Conservation (phyloP, 1,284 basidiomycete species). For the Boletus sp. region DNA sequence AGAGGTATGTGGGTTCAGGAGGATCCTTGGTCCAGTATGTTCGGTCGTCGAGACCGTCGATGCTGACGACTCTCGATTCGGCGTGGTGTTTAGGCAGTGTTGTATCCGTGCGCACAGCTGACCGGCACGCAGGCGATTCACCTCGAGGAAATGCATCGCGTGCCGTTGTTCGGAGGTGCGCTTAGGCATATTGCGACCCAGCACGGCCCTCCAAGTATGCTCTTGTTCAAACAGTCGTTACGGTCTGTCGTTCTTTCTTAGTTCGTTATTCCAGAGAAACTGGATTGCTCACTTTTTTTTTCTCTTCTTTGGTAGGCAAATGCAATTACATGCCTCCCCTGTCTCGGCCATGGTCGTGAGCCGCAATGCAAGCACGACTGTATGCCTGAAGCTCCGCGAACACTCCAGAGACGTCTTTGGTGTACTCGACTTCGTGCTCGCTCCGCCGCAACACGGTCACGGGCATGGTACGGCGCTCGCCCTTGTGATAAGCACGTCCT, state of each 20-base stretch:
- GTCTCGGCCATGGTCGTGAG: constrained; percentile 22
- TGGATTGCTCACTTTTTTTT: not conserved
- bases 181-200: constrained; percentile 19
- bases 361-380: constrained; percentile 17
- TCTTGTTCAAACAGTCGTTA: constrained; percentile 23
- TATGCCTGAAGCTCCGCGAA: constrained; percentile 23
- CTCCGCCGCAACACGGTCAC: not conserved
- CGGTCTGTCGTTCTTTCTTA: constrained; percentile 15
- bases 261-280: not conserved
- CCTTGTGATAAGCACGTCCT: constrained; percentile 31
- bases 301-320: constrained; percentile 13
- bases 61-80: constrained; percentile 2
- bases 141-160: constrained; percentile 19
- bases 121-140: constrained; percentile 4
- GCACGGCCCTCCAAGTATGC: constrained; percentile 23
- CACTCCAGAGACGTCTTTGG: constrained; percentile 21
- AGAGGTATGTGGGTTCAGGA: constrained; percentile 20
- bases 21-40: too few species aligned
- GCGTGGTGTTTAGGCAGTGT: constrained; percentile 12
- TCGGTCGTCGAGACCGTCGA: not conserved
- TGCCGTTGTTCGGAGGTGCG: constrained; percentile 23
- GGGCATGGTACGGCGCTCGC: not conserved
- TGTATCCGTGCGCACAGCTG: constrained; percentile 20
- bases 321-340: constrained; percentile 19
- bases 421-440: constrained; percentile 17